phyloP scores from a whole-genome alignment of 305 asterid genomes.

The Fraxinus velutina region DNA sequence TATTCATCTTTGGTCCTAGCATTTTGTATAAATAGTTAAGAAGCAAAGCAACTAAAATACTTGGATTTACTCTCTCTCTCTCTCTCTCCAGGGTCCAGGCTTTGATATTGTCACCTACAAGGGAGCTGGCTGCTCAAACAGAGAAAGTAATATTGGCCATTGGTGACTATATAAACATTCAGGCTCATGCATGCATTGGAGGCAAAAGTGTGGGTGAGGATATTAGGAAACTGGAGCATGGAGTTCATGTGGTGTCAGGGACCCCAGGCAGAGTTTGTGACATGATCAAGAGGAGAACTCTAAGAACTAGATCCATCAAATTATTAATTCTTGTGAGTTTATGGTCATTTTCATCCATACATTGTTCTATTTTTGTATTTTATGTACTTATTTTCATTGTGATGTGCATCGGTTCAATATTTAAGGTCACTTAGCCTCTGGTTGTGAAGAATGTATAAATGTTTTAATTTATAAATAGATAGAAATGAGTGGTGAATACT shows the following conservation, averaged over 20 bases:
- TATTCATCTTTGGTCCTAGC: not conserved
- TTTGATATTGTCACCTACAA: conserved; percentile 84
- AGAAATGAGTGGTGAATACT: not conserved
- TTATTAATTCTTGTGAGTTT: conserved; percentile 62
- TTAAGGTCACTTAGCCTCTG: not conserved
- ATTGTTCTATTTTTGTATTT: not conserved
- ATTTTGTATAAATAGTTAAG: not conserved
- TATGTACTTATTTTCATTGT: not conserved
- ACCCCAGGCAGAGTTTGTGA: conserved; percentile 94
- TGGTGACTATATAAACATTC: conserved; percentile 71
- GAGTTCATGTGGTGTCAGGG: conserved; percentile 94
- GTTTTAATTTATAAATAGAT: not conserved
- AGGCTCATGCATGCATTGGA: conserved; percentile 89
- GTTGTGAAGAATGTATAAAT: no score
- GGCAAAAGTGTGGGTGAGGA: conserved; percentile 93
- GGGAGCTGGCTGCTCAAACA: conserved; percentile 91
- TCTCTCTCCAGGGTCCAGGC: conserved; percentile 69
- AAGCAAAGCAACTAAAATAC: not conserved
- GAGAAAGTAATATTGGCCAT: conserved; percentile 81
- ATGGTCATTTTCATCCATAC: not conserved
- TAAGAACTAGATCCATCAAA: conserved; percentile 74
- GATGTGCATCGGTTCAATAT: not conserved
- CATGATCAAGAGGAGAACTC: conserved; percentile 86
- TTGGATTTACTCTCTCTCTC: not conserved
- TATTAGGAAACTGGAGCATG: conserved; percentile 80